Base-by-base conservation (phyloP, 805 yeast genomes). In the Yarrowia sp. region DNA sequence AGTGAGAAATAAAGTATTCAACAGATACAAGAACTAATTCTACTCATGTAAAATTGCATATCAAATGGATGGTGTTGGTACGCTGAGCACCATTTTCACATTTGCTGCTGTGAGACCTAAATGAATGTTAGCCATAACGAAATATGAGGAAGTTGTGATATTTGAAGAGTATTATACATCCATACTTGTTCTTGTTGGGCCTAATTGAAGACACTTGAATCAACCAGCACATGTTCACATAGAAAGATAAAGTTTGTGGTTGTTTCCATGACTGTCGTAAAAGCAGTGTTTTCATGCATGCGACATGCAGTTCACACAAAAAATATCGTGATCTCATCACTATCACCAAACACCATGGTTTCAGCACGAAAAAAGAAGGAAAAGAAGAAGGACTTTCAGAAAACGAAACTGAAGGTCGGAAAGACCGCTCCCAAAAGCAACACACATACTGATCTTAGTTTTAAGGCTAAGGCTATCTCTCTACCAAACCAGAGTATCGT, bases 361-460 rank as follows among this genome's bases (percentile, higher is more conserved):
- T 66, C 74, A 70, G 82, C 54, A 4, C 54, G 79, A 74, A 88
- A 85, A 77, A 82, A 79, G 76, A 77, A 80, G 44, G 86, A 86
- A 67, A 89, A 88, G 78, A 81, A 80, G 72, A 88, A 87, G 76
- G 96, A 89, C 71, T 89, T 89, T 73, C 81, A 79, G 71, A 91
- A 91, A 74, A 80, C 85, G 66, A 93, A 90, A 79, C 82, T 95
- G 62, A 88, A 83, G 71, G 98, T 95, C 35, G 99, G 99, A 65
- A 95, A 95, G 75, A 79, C 88, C 2, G 83, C 84, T 19, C 84
- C 85, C 6, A 84, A 84, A 67, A 85, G 92, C 6, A 83, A 85
- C 19, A 90, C 91, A 72, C 84, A 82, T 66, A 95, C 99, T 4
- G 93, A 89, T 69, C 90, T 96, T 0, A 87, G 96, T 0, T 93